Percentiles rank a stretch among this genome's conserved stretches.
Conservation (phyloP, 73 alveolate species). For the Paramecium octaurelia region DNA sequence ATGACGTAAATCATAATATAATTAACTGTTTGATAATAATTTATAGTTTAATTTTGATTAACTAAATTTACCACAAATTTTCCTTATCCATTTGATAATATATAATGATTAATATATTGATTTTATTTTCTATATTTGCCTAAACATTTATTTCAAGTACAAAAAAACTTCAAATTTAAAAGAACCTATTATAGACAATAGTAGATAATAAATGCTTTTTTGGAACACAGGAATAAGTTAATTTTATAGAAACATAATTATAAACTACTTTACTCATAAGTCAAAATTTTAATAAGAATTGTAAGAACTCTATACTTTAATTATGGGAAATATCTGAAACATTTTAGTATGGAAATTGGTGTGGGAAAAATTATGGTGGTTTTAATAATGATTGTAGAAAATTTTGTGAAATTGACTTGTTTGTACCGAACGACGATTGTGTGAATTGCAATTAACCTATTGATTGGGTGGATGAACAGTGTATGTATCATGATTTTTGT, state of each 20-base stretch:
- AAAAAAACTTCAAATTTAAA: not conserved
- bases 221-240: not conserved
- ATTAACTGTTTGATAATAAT: too few species aligned
- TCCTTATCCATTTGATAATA: not conserved
- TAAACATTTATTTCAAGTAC: not conserved
- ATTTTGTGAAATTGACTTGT: not conserved
- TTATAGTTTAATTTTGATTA: too few species aligned
- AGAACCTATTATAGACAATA: not conserved
- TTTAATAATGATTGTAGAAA: constrained; percentile 49
- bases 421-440: constrained; percentile 31
- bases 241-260: not conserved
- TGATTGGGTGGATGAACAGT: constrained; percentile 49
- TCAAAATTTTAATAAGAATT: not conserved
- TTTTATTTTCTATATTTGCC: not conserved
- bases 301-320: not conserved
- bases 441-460: constrained; percentile 23
- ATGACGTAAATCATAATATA: too few species aligned
- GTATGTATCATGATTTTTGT: constrained; percentile 63
- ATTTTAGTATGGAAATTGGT: constrained; percentile 60
- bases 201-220: not conserved
- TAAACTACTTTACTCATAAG: not conserved
- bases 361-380: constrained; percentile 63
- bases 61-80: too few species aligned
- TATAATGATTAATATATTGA: not conserved
- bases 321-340: constrained; percentile 12